Evolutionary conservation across 768 basidiomycete species (phyloP).

Genomic region (Boletus sensibilis): DNA sequence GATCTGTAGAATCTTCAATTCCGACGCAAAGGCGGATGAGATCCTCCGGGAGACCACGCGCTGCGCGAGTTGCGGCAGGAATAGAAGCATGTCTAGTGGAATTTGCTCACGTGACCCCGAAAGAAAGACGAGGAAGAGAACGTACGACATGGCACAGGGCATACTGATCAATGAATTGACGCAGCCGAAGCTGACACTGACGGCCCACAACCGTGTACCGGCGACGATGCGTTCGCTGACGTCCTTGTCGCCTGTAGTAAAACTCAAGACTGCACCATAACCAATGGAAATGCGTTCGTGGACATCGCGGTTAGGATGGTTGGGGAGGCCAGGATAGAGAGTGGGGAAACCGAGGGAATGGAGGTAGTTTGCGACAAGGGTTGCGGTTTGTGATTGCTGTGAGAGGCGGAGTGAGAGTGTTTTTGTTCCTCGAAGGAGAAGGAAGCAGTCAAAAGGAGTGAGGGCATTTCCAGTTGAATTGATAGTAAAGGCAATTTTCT

Average conservation of each 20-base stretch:
- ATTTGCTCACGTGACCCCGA: background rate
- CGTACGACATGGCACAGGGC: constrained; percentile 99
- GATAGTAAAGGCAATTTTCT: constrained; percentile 90
- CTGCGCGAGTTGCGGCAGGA: constrained; percentile 92
- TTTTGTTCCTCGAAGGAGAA: constrained; percentile 92
- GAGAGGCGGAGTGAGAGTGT: constrained; percentile 97
- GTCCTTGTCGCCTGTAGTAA: constrained; percentile 88
- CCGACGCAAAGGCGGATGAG: constrained; percentile 97
- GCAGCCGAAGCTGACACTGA: constrained; percentile 96
- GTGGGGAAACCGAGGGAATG: constrained; percentile 82
- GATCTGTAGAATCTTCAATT: constrained; percentile 91
- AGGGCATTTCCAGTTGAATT: constrained; percentile 94
- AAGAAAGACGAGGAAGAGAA: constrained; percentile 26
- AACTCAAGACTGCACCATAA: constrained; percentile 90
- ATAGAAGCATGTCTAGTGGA: constrained; percentile 86
- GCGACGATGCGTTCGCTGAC: constrained; percentile 92
- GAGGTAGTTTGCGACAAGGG: constrained; percentile 85
- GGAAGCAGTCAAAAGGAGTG: constrained; percentile 94
- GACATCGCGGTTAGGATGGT: constrained; percentile 82
- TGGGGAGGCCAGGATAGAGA: constrained; percentile 85
- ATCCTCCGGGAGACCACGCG: constrained; percentile 96
- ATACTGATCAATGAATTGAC: constrained; percentile 98
- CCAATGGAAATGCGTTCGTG: constrained; percentile 90
- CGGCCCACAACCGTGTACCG: constrained; percentile 92
- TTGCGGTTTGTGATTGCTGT: constrained; percentile 81